Base-by-base conservation (phyloP, 805 yeast species). In the Cyberlindnera xishuangbannaensis region DNA sequence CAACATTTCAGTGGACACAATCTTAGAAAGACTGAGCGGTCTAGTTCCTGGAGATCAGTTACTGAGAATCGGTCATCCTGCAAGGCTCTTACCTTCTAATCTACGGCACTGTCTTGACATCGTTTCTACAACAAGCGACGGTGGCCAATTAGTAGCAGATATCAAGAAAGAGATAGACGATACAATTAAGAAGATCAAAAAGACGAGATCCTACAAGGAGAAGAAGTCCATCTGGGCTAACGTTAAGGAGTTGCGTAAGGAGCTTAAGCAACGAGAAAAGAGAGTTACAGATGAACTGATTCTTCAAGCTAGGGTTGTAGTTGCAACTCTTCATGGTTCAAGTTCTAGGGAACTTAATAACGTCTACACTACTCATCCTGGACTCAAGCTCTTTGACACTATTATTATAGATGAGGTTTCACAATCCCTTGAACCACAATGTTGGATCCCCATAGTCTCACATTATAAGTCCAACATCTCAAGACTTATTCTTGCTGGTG, bases 391-490 rank as follows among this genome's bases (percentile, higher is more conserved):
- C 10, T 85, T 90, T 50, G 85, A 84, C 43, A 76, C 95, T 0
- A 65, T 90, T 20, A 83, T 92, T 10, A 88, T 90, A 22, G 98
- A 90, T 59, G 98, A 90, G 57, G 96, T 90, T 0, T 86, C 97
- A 0, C 98, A 90, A 56, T 71, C 96, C 9, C 59, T 90, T 34
- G 96, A 90, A 50, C 95, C 97, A 1, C 95, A 90, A 45, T 87
- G 97, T 50, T 88, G 97, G 97, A 87, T 90, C 16, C 97, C 98
- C 1, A 40, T 92, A 6, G 65, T 86, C 4, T 70, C 72, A 24
- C 90, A 83, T 48, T 61, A 67, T 15, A 39, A 55, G 25, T 36
- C 46, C 15, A 31, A 36, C 12, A 56, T 74, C 26, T 65, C 67
- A 22, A 69, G 77, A 34, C 55, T 90, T 16, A 73, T 90, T 2